These are phyloP conservation scores for Neurospora sp. DNA, from an alignment of 495 filamentous ascomycete genomes.

Conservation along the genomic window DNA sequence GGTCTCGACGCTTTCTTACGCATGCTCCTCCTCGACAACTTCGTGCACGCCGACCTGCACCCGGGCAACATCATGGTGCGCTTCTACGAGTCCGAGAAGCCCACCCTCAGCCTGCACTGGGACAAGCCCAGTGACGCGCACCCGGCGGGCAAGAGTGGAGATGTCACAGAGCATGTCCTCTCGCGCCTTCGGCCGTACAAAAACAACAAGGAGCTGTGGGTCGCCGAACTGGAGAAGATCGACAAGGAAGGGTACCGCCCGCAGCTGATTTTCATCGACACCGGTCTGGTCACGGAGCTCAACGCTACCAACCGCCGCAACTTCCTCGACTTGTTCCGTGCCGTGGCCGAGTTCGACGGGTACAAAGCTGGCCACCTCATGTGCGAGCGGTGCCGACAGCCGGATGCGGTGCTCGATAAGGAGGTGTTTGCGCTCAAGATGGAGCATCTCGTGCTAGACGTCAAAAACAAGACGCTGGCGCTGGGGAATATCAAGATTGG, in stretches of 20 bases:
- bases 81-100: constrained; percentile 77
- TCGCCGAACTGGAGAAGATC: constrained; percentile 60
- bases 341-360: constrained; percentile 93
- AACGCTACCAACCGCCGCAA: constrained; percentile 79
- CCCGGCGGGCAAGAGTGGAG: constrained; percentile 37
- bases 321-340: constrained; percentile 92
- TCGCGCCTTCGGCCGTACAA: constrained; percentile 64
- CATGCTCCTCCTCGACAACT: constrained; percentile 97
- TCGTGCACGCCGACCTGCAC: constrained; percentile 96
- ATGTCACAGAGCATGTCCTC: constrained; percentile 83
- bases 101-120: constrained; percentile 48
- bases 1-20: constrained; percentile 95
- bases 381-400: constrained; percentile 89
- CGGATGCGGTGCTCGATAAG: constrained; percentile 72
- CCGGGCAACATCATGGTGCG: constrained; percentile 99
- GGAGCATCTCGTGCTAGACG: constrained; percentile 85
- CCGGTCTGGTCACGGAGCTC: constrained; percentile 89
- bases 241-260: constrained; percentile 86
- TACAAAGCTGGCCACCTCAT: constrained; percentile 92
- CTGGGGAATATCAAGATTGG: constrained; percentile 94
- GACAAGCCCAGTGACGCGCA: constrained; percentile 6
- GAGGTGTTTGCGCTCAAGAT: constrained; percentile 92
- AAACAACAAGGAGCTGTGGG: constrained; percentile 55
- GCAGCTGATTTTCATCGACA: constrained; percentile 95
- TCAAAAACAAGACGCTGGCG: constrained; percentile 84